Percentiles rank a stretch among this genome's conserved stretches.
These are phyloP conservation scores for Hygrocybe coccinea DNA, from an alignment of 768 basidiomycete genomes.

Conservation along the genomic window DNA sequence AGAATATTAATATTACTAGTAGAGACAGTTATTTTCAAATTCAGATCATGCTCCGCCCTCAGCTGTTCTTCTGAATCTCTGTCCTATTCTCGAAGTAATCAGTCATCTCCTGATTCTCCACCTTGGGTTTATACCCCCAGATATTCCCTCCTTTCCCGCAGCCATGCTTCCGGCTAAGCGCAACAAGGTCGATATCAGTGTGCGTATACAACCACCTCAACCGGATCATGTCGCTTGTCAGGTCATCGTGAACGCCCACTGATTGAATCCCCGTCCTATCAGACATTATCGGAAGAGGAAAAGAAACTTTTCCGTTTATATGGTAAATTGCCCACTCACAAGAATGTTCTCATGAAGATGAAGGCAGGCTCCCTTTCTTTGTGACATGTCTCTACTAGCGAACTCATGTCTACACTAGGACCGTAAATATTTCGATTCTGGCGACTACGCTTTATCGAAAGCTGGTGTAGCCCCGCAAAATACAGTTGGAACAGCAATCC, in stretches of 20 bases:
- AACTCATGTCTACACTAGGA: conserved; percentile 52
- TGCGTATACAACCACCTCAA: conserved; percentile 38
- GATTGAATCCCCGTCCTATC: conserved; percentile 1
- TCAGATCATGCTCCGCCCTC: no score
- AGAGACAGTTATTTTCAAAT: no score
- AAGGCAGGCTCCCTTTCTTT: conserved; percentile 51
- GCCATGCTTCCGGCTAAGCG: conserved; percentile 72
- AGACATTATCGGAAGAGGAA: conserved; percentile 87
- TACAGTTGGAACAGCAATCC: conserved; percentile 91
- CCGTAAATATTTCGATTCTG: conserved; percentile 99
- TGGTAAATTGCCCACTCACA: conserved; percentile 90
- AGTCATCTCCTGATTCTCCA: not conserved
- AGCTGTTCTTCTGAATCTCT: no score
- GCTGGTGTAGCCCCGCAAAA: conserved; percentile 87
- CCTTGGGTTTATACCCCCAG: conserved; percentile 6
- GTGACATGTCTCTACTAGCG: not conserved
- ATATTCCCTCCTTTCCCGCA: conserved; percentile 18
- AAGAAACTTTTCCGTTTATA: conserved; percentile 91
- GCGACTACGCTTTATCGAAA: conserved; percentile 96
- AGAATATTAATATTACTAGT: no score
- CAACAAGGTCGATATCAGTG: conserved; percentile 94
- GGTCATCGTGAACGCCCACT: not conserved
- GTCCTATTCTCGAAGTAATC: no score
- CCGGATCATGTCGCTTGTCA: not conserved
- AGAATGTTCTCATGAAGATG: conserved; percentile 91